Evolutionary conservation across 2,329 filamentous ascomycete genomes (phyloP), one percentile per base, ranked within the genome.

Genomic region (Aspergillus pseudonomiae): DNA sequence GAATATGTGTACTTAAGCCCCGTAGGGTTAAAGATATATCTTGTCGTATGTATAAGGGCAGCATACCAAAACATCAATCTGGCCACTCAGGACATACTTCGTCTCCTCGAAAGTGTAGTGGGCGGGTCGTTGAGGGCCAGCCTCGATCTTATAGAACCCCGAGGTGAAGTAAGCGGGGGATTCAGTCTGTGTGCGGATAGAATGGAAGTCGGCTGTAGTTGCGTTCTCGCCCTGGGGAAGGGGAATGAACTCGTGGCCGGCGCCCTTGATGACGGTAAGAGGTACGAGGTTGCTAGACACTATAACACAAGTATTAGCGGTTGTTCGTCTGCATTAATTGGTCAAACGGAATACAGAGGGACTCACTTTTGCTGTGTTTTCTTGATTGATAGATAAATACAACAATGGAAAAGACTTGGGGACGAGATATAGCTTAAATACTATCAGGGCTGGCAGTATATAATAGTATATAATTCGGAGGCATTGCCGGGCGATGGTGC

Each of bases 191-290:
- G 69, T 71, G 48, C 67, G 69, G 14, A 67, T 67, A 7, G 68
- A 70, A 52, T 72, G 69, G 59, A 72, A 72, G 55, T 72, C 69
- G 58, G 69, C 69, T 9, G 66, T 70, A n/a, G 60, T 70, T 53
- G 69, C 70, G 57, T 70, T 70, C 54, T 69, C 65, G 32, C 68
- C 69, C 43, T 64, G 50, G 21, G 69, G 69, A 10, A 71, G 67
- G 21, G 67, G 67, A 21, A 72, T 68, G 52, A 67, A 69, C 57
- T 71, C 69, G 43, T 72, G 63, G 63, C 70, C 69, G 36, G 70
- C 70, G 59, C 68, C 70, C 59, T 72, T 68, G 57, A 71, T 71
- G 30, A 71, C 58, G 57, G 67, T 69, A 39, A 70, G 67, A 46
- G 68, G 69, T 41, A 71, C 65, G 41, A 70, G 59, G 16, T 66